Base-by-base conservation (phyloP, 2,329 filamentous ascomycete genomes). In the Aspergillus quadricinctus region DNA sequence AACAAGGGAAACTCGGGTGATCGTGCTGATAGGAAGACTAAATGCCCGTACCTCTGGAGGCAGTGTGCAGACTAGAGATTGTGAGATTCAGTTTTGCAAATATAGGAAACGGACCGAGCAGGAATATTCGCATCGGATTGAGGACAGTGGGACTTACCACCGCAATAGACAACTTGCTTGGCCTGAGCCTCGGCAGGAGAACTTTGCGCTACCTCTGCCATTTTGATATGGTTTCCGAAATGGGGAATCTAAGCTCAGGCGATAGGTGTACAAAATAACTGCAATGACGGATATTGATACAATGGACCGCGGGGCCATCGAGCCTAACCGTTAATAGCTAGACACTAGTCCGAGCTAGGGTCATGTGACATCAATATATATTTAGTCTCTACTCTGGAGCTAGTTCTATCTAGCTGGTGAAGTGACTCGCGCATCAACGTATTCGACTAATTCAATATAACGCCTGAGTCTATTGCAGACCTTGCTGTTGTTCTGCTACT, bases 31-130 rank as follows among this genome's bases (percentile, higher is more conserved):
- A 59, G 58, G 54, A 57, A 57, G 66, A 52, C 63, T 69, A 45
- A 77, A 23, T 49, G 9, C 8, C 52, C 79, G 73, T 85, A 87
- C 84, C 83, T 88, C 85, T 66, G 85, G 84, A 59, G 85, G 85
- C 61, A 88, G 75, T 61, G 80, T 81, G 77, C 85, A 88, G 59
- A 88, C 84, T 86, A 52, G 48, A 27, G 23, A 50, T 48, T 31
- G 11, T 25, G 41, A 14, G 25, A 25, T 48, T 60, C 41, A 58
- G 55, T 19, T 46, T 35, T 43, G 19, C 41, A 10, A 35, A 19
- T 9, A 3, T 25, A 50, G 14, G 17, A 27, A 5, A 43, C 46
- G 25, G 45, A 31, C 49, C 48, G 53, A 27, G 14, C 48, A 11
- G 28, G 48, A 35, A 50, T 29, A 27, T 21, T 21, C 23, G 19